Percentiles rank a stretch among this genome's conserved stretches.
phyloP scores from a whole-genome alignment of 2,329 filamentous ascomycete genomes.

The Pseudocercospora eumusae region DNA sequence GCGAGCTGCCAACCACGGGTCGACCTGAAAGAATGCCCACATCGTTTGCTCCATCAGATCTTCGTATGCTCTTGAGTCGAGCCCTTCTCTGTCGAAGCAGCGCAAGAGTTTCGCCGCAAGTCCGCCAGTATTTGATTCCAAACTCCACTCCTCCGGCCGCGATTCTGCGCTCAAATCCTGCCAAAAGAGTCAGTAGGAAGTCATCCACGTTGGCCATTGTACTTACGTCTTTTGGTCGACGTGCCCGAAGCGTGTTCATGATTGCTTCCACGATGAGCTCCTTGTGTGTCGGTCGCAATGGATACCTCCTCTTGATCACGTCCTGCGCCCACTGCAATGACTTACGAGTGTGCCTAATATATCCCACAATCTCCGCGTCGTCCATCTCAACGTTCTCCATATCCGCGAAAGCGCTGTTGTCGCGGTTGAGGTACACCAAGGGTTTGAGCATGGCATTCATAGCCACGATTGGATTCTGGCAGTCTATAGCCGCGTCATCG shows the following conservation, averaged over 20 bases:
- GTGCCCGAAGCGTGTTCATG: too few species aligned
- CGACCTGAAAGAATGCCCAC: background rate
- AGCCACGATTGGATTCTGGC: background rate
- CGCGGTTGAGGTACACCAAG: background rate
- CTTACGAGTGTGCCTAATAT: too few species aligned
- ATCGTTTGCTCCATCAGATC: conserved; percentile 14
- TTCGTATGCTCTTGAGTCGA: background rate
- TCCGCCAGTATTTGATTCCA: background rate
- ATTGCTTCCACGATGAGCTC: too few species aligned
- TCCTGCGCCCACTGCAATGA: too few species aligned
- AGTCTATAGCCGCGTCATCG: background rate
- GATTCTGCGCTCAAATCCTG: background rate
- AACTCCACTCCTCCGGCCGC: too few species aligned
- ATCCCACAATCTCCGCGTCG: background rate
- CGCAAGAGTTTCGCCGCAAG: background rate
- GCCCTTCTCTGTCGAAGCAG: background rate
- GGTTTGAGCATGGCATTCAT: background rate
- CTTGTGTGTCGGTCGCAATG: too few species aligned
- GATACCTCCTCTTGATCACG: too few species aligned
- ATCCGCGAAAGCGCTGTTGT: background rate
- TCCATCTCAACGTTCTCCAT: background rate
- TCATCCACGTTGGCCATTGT: too few species aligned
- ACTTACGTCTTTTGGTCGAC: background rate
- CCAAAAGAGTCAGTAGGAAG: background rate
- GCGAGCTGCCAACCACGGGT: background rate